phyloP scores from a whole-genome alignment of 1,139 yeast genomes.

The Hyphopichia burtonii region DNA sequence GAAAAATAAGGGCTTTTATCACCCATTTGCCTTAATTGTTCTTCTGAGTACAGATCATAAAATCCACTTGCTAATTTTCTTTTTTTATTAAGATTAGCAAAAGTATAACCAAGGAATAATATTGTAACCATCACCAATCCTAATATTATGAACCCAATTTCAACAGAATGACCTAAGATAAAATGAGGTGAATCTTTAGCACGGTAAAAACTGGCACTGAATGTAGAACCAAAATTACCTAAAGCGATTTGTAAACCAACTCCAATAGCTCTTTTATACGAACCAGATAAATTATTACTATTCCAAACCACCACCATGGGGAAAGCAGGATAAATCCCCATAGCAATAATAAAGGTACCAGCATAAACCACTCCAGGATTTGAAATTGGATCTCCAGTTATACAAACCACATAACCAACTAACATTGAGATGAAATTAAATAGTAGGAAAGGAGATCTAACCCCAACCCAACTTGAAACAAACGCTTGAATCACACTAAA shows the following conservation, averaged over 20 bases:
- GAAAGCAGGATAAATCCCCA: constrained; percentile 32
- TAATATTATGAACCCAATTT: constrained; percentile 15
- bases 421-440: constrained; percentile 22
- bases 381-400: constrained; percentile 14
- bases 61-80: constrained; percentile 19
- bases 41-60: constrained; percentile 18
- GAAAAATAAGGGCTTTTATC: constrained; percentile 27
- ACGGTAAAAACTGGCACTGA: constrained; percentile 32
- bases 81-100: constrained; percentile 17
- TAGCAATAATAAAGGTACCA: constrained; percentile 31
- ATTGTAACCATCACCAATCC: constrained; percentile 11
- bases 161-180: constrained; percentile 25
- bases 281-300: constrained; percentile 33
- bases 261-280: constrained; percentile 35
- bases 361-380: constrained; percentile 26
- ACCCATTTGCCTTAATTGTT: constrained; percentile 26
- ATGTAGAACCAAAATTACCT: constrained; percentile 39
- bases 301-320: constrained; percentile 38
- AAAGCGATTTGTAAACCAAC: constrained; percentile 40
- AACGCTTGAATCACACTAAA: constrained; percentile 25
- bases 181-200: constrained; percentile 27
- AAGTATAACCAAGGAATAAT: constrained; percentile 14
- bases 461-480: constrained; percentile 24
- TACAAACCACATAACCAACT: constrained; percentile 29
- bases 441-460: constrained; percentile 31